Base-by-base conservation (phyloP, 2,329 filamentous ascomycete genomes). In the Mycosphaerella sp. region DNA sequence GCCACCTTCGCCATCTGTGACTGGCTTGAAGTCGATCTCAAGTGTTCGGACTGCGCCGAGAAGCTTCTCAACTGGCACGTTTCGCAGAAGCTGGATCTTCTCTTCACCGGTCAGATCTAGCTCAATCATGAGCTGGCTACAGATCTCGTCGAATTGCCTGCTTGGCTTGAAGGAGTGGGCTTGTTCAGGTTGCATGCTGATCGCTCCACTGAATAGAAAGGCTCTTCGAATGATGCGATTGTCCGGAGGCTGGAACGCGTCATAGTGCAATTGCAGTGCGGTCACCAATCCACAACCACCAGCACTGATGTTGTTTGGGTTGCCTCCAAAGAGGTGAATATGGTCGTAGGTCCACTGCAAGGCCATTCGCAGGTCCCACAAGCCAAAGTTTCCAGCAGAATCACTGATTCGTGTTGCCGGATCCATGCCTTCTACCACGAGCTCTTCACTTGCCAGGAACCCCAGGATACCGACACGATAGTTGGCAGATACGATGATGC, bases 351-450 rank as follows among this genome's bases (percentile, higher is more conserved):
- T 77, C 78, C 78, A 80, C 60, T 80, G 75, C 5, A 80, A 65
- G 2, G 78, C 78, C 27, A 74, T 62, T 6, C 78, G 68, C 56
- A 79, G 77, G 49, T 80, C 78, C 77, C 77, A 80, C 59, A 80
- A 77, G 1, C 78, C 78, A 14, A 73, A 67, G 49, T 80, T 80
- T 3, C 56, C 56, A 2, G 44, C 41, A 21, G 50, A 50, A 25
- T 55, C 46, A 35, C 48, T 52, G 9, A 40, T 45, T 27, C 41
- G 25, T 6, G 40, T 44, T 6, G 34, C 18, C 1, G 34, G 37
- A n/a, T 53, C 44, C 36, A 55, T 52, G 14, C 47, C 45, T 39
- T 57, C 58, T 25, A 53, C 32, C 14, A 67, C 65, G 9, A 72
- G 50, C 54, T 70, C 57, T 54, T 70, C 54, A 53, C 70, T 53